These are phyloP conservation scores for Polyplosphaeria fusca DNA, from an alignment of 495 filamentous ascomycete genomes.

Conservation along the genomic window DNA sequence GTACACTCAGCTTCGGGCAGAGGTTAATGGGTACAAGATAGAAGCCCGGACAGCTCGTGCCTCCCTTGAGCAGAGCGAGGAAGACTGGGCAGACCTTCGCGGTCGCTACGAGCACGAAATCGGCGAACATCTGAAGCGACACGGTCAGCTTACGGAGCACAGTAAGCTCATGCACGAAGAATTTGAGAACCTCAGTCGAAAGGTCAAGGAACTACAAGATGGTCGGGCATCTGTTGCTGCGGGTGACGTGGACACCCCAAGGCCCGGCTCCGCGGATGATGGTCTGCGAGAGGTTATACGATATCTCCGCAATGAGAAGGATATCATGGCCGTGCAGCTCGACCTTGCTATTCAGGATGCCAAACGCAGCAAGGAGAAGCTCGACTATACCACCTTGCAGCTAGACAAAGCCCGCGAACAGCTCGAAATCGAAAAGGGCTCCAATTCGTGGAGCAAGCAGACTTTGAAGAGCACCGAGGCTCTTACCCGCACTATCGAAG, in stretches of 20 bases:
- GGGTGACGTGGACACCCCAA: constrained; percentile 48
- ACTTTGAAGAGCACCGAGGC: constrained; percentile 75
- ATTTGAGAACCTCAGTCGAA: constrained; percentile 72
- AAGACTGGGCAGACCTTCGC: constrained; percentile 79
- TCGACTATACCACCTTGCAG: constrained; percentile 79
- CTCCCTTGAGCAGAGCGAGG: constrained; percentile 73
- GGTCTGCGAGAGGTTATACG: constrained; percentile 83
- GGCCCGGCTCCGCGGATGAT: constrained; percentile 52
- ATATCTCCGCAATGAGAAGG: constrained; percentile 92
- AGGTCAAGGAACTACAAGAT: constrained; percentile 73
- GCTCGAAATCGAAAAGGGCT: constrained; percentile 79
- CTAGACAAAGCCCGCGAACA: constrained; percentile 83
- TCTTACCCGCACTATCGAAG: constrained; percentile 87
- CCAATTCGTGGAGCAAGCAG: constrained; percentile 68
- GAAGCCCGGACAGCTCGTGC: constrained; percentile 79
- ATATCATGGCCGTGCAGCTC: constrained; percentile 93
- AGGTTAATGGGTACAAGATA: constrained; percentile 65
- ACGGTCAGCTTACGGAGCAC: constrained; percentile 77
- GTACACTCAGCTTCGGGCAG: constrained; percentile 73
- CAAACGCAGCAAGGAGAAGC: constrained; percentile 82
- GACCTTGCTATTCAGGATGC: constrained; percentile 81
- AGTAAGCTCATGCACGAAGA: constrained; percentile 87
- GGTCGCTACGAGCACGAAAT: constrained; percentile 81
- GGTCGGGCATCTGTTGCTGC: constrained; percentile 53
- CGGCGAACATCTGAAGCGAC: constrained; percentile 67